Evolutionary conservation across 2,329 filamentous ascomycete genomes (phyloP).

Genomic region (Talaromyces piceae): DNA sequence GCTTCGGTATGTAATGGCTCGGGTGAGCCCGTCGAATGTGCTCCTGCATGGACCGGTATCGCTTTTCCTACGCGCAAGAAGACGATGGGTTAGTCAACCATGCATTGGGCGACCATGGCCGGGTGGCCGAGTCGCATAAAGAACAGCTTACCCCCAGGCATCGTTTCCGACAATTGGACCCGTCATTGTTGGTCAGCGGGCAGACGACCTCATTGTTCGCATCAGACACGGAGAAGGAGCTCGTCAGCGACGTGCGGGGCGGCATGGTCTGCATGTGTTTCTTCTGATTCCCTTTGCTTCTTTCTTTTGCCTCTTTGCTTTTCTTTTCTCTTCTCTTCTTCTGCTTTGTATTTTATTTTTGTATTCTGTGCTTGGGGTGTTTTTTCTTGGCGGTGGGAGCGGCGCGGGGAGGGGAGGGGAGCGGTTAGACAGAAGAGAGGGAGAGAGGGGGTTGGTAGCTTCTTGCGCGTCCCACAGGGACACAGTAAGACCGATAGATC

Average conservation of each 20-base stretch:
- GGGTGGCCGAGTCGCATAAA: slow-evolving; percentile 10
- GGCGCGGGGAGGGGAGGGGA: background rate
- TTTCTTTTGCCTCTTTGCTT: background rate
- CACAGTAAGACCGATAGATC: background rate
- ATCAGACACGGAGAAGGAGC: slow-evolving; percentile 86
- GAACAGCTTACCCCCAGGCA: slow-evolving; percentile 89
- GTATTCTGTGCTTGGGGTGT: no score
- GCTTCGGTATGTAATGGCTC: slow-evolving; percentile 94
- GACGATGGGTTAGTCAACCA: slow-evolving; percentile 13
- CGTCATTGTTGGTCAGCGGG: slow-evolving; percentile 90
- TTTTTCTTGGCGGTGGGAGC: background rate
- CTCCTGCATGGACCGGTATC: slow-evolving; percentile 98
- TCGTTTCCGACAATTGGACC: slow-evolving; percentile 92
- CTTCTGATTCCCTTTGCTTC: background rate
- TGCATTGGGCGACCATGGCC: background rate
- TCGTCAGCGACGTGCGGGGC: slow-evolving; percentile 76
- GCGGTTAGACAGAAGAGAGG: background rate
- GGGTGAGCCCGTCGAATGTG: slow-evolving; percentile 96
- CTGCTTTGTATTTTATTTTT: no score
- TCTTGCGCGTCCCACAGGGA: background rate
- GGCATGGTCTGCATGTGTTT: slow-evolving; percentile 61
- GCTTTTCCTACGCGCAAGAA: slow-evolving; percentile 63
- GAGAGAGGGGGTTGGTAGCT: background rate
- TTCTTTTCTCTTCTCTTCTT: background rate
- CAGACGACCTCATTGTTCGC: slow-evolving; percentile 95